Evolutionary conservation across 176 grass and related monocot genomes (phyloP).

Genomic region (Otatea glauca): DNA sequence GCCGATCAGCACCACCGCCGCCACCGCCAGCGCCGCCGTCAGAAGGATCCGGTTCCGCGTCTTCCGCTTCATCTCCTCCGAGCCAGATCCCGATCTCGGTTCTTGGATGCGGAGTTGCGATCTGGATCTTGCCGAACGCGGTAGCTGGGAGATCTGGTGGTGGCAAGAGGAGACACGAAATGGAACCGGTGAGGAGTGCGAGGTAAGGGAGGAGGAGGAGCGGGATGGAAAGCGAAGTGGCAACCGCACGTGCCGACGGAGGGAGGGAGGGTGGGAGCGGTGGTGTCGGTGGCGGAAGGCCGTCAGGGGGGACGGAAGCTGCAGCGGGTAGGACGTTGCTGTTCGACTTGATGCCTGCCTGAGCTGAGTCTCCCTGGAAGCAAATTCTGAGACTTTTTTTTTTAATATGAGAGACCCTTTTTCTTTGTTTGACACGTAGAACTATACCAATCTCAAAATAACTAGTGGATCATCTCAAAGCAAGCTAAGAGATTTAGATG

Average conservation of each 20-base stretch:
- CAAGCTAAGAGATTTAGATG: no score
- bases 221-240: conserved; percentile 44
- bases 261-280: neutral
- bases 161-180: neutral
- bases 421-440: no score
- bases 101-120: neutral
- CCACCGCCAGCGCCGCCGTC: conserved; percentile 30
- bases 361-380: no score
- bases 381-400: no score
- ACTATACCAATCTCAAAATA: no score
- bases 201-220: conserved; percentile 38
- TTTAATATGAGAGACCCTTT: no score
- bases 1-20: conserved; percentile 44
- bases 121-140: conserved; percentile 48
- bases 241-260: conserved; percentile 46
- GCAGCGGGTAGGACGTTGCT: conserved; percentile 8
- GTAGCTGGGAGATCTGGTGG: conserved; percentile 33
- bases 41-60: conserved; percentile 47
- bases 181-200: conserved; percentile 40
- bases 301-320: conserved; percentile 12
- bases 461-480: no score
- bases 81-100: conserved; percentile 6
- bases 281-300: conserved; percentile 45
- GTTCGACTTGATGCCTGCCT: neutral
- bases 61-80: conserved; percentile 47